Conservation (phyloP, 1,139 yeast genomes). For the Saccharomyces hybrid region DNA sequence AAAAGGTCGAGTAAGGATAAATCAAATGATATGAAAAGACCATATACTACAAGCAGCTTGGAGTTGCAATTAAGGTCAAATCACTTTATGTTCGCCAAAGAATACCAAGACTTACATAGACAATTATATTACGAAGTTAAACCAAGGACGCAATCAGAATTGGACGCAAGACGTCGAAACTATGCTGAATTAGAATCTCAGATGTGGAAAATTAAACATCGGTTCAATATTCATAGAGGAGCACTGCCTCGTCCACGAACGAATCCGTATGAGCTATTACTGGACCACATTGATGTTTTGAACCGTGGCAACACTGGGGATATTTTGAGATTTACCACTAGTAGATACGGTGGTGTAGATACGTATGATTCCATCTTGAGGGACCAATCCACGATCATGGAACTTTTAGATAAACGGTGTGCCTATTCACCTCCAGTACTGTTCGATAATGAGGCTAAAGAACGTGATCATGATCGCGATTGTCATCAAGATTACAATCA, state of each 20-base stretch:
- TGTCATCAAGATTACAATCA: not conserved
- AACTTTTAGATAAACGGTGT: not conserved
- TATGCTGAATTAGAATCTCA: constrained; percentile 14
- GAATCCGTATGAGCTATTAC: constrained; percentile 22
- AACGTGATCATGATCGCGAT: not conserved
- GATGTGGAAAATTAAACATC: constrained; percentile 25
- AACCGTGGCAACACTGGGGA: constrained; percentile 24
- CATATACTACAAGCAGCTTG: constrained; percentile 11
- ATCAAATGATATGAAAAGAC: constrained; percentile 3
- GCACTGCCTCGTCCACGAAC: constrained; percentile 16
- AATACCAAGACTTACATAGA: constrained; percentile 11
- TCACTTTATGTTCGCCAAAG: constrained; percentile 8
- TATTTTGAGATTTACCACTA: constrained; percentile 24
- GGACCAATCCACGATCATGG: not conserved
- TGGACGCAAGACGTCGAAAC: constrained; percentile 11
- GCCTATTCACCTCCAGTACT: not conserved
- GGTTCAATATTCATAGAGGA: constrained; percentile 19
- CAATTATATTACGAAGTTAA: constrained; percentile 6
- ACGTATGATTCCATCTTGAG: constrained; percentile 3
- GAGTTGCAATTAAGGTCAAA: constrained; percentile 13
- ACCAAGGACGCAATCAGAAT: constrained; percentile 3
- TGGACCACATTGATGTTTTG: constrained; percentile 23
- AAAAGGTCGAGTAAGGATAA: constrained; percentile 1
- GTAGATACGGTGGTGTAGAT: constrained; percentile 22
- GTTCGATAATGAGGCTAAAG: not conserved